Conservation (phyloP, 805 yeast species). For the Brettanomyces bruxellensis region DNA sequence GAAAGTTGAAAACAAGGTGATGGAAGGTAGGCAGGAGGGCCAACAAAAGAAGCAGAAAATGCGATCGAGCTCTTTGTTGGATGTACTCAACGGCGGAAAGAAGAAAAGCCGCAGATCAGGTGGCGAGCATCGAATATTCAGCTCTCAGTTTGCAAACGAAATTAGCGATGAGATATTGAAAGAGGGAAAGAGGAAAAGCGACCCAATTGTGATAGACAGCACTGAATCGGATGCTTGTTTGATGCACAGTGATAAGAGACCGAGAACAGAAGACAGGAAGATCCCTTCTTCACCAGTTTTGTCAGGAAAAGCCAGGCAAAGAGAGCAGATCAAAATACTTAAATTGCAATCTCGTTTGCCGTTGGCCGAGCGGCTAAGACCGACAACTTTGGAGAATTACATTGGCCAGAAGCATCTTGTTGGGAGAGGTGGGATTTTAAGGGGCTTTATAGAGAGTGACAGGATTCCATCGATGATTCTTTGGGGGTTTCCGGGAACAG, state of each 20-base stretch:
- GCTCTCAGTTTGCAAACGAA: background rate
- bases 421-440: slow-evolving; percentile 53
- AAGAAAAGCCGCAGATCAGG: background rate
- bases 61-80: background rate
- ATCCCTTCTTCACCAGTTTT: background rate
- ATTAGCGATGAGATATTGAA: background rate
- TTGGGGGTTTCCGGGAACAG: slow-evolving; percentile 96
- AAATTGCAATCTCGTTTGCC: slow-evolving; percentile 31
- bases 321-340: slow-evolving; percentile 4
- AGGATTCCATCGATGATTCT: slow-evolving; percentile 76
- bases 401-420: slow-evolving; percentile 82
- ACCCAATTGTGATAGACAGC: background rate
- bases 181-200: background rate
- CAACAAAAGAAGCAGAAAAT: background rate
- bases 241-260: background rate
- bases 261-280: background rate
- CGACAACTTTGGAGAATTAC: slow-evolving; percentile 55
- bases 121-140: background rate
- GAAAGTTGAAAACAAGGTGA: background rate
- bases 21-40: too few relatives aligned
- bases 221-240: background rate
- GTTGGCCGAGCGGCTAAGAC: slow-evolving; percentile 78
- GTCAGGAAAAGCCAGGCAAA: slow-evolving; percentile 1
- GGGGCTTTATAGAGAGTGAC: slow-evolving; percentile 56
- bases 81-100: background rate